Conservation (phyloP, 129 eudicot species). For the Rutidosis leptorrhynchoides region DNA sequence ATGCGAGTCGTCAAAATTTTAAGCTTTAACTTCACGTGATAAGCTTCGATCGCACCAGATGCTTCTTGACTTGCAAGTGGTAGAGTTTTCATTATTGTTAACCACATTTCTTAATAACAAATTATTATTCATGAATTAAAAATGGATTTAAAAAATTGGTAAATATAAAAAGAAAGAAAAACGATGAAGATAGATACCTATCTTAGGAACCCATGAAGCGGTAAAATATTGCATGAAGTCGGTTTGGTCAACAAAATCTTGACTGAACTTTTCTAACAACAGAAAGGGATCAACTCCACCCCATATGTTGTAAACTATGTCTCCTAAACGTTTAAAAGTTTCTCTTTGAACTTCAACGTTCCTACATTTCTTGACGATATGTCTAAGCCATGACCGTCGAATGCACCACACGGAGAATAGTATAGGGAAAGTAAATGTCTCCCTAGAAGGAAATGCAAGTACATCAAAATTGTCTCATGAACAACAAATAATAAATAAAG, state of each 20-base stretch:
- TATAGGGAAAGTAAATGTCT: slow-evolving; percentile 72
- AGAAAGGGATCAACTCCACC: slow-evolving; percentile 39
- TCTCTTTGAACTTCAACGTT: too few relatives aligned
- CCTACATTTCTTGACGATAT: slow-evolving; percentile 66
- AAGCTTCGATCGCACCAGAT: slow-evolving; percentile 93
- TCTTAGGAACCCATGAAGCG: slow-evolving; percentile 84
- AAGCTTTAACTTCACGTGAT: slow-evolving; percentile 82
- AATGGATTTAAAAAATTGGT: neutral
- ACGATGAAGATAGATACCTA: slow-evolving; percentile 48
- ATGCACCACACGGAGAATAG: slow-evolving; percentile 89
- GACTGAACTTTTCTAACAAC: slow-evolving; percentile 53
- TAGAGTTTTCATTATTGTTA: slow-evolving; percentile 59
- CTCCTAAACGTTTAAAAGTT: slow-evolving; percentile 75
- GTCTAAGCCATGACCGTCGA: slow-evolving; percentile 89
- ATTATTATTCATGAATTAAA: slow-evolving; percentile 7
- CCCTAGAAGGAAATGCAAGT: slow-evolving; percentile 49
- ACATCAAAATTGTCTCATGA: neutral
- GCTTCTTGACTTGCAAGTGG: slow-evolving; percentile 96
- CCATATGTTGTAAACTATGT: slow-evolving; percentile 69
- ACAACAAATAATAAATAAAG: neutral
- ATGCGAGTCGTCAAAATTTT: slow-evolving; percentile 81
- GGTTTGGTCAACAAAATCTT: slow-evolving; percentile 80
- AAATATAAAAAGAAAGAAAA: slow-evolving; percentile 1
- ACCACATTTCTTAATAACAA: slow-evolving; percentile 83
- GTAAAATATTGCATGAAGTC: slow-evolving; percentile 72